Evolutionary conservation across 495 filamentous ascomycete species (phyloP), one percentile per base, ranked within the genome.

Genomic region (Aspergillus nidulans): DNA sequence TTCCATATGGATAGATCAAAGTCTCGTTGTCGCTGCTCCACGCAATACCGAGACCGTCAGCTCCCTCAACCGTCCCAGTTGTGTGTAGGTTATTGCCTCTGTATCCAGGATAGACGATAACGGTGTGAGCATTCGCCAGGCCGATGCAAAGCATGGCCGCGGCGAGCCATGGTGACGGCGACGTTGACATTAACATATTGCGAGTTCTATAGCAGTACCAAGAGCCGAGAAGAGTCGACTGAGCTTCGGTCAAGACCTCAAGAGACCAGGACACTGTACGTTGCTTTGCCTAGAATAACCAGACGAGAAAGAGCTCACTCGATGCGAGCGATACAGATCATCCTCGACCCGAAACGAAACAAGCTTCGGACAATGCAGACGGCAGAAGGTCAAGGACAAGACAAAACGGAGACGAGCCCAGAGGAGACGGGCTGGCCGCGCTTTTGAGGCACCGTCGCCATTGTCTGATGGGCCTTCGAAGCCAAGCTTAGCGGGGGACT

Each of bases 61-160:
- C 30, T 42, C 76, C 62, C 30, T 57, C 61, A 48, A 81, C 61
- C 3, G 81, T 81, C 5, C 81, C 82, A 69, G 90, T 95, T 42
- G 85, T 87, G 61, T 86, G 78, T 38, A 97, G 80, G 67, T 95
- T 97, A 75, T 99, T 87, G 60, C 91, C 94, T 83, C 94, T 80
- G 85, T 90, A 95, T 61, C 89, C 89, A 1, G 95, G 95, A 64
- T 97, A 99, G 56, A 86, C 86, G 72, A 97, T 88, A 65, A 96
- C 77, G 13, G 83, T 94, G 69, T 99, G 94, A 41, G 94, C 88
- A 18, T 84, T 75, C 26, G 79, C 83, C 61, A 85, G 57, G 34
- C 77, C 60, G 20, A 73, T 64, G 39, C 75, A 68, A 23, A 84
- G 62, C 47, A 87, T 63, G 41, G 79, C 71, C 48, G 80, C 63